Evolutionary conservation across 352 stramenopile species (phyloP).

Genomic region (Elongisporangium senticosum): DNA sequence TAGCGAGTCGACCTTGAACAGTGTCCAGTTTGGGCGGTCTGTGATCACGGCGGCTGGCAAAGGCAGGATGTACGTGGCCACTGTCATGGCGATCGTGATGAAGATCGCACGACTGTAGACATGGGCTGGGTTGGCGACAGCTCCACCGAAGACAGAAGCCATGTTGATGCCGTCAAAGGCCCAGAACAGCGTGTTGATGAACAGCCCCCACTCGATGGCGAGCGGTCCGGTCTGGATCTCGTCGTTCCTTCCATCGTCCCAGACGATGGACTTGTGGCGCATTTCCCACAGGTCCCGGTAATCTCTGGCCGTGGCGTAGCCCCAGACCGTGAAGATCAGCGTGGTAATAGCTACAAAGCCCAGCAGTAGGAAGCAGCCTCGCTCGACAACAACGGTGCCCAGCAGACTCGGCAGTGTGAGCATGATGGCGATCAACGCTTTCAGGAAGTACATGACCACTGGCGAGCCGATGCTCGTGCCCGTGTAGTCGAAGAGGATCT

Average conservation of each 20-base stretch:
- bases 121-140: slow-evolving; percentile 70
- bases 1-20: slow-evolving; percentile 89
- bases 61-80: slow-evolving; percentile 38
- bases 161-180: slow-evolving; percentile 91
- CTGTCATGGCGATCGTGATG: slow-evolving; percentile 20
- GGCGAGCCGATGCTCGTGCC: slow-evolving; percentile 17
- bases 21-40: slow-evolving; percentile 47
- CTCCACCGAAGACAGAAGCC: slow-evolving; percentile 76
- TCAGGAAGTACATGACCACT: slow-evolving; percentile 22
- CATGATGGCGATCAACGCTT: slow-evolving; percentile 20
- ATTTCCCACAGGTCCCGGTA: slow-evolving; percentile 91
- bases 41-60: slow-evolving; percentile 79
- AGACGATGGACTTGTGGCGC: slow-evolving; percentile 35
- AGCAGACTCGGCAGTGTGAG: slow-evolving; percentile 29
- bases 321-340: slow-evolving; percentile 59
- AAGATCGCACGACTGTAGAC: slow-evolving; percentile 51
- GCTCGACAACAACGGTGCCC: slow-evolving; percentile 25
- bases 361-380: slow-evolving; percentile 22
- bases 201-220: slow-evolving; percentile 61
- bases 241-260: slow-evolving; percentile 16
- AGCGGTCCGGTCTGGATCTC: slow-evolving; percentile 55
- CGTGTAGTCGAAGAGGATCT: slow-evolving; percentile 32
- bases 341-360: slow-evolving; percentile 73
- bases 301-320: slow-evolving; percentile 23
- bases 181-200: slow-evolving; percentile 92